Evolutionary conservation across 176 grass and related monocot species (phyloP), one percentile per base, ranked within the genome.

Genomic region (Secale cereale): DNA sequence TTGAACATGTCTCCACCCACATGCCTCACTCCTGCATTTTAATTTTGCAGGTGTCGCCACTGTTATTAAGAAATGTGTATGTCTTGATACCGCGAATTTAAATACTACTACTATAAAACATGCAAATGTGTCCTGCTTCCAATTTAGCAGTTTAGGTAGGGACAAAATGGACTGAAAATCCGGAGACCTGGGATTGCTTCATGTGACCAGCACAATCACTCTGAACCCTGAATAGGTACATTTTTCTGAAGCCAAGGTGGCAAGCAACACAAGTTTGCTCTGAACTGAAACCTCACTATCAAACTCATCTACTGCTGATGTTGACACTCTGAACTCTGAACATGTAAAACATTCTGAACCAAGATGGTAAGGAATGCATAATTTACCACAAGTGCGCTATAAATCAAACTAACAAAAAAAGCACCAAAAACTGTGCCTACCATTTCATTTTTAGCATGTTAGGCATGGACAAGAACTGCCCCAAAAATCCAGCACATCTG

Each of bases 1-100:
- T 91, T 90, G 71, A 98, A 95, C 96, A 94, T 98, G 81, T 98
- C 91, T 14, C 91, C 93, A 7, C 96, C 96, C 26, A 92, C 85
- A 74, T 95, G 93, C 25, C 20, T 89, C 11, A 95, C 89, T 48
- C 96, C 93, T 98, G 87, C 29, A 82, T 67, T 72, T 70, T 66
- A 1, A 4, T 52, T 76, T 81, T n/a, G 15, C 33, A 82, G 12
- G 14, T 2, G 3, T 16, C 23, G 15, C 6, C 22, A 10, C 29
- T 64, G 77, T 29, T 13, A 80, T 19, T 3, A 66, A 65, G 23
- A 79, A 79, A 29, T 36, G 10, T 28, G 1, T 1, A 7, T 28
- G 17, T 14, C 3, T 19, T 59, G 80, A 5, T 29, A 22, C 67
- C 7, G 36, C 31, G 40, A 52, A 65, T 65, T 46, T 35, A 46